Evolutionary conservation across 257 asterid genomes (phyloP).

Genomic region (Hygrophila difformis): DNA sequence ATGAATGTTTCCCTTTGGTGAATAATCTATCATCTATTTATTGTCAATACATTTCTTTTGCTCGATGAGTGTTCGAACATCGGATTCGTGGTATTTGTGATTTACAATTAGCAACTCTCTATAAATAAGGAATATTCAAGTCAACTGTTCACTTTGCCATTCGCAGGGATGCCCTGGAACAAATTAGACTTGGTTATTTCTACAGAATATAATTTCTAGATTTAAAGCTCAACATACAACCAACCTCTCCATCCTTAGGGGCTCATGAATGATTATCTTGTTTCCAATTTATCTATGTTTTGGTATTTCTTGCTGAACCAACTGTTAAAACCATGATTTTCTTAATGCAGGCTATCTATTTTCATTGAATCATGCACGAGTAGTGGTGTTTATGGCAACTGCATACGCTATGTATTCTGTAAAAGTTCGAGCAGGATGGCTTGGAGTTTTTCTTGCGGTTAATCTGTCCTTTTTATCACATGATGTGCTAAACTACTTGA

Average conservation of each 20-base stretch:
- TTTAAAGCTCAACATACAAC: no score
- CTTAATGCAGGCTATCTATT: conserved; percentile 73
- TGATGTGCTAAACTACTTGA: conserved; percentile 63
- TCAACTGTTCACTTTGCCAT: no score
- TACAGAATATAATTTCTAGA: no score
- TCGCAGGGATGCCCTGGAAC: not conserved
- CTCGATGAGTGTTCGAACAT: not conserved
- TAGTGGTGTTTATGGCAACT: conserved; percentile 82
- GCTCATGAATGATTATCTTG: no score
- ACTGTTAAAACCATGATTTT: conserved; percentile 22
- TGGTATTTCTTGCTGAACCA: conserved; percentile 18
- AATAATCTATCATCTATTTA: conserved; percentile 7
- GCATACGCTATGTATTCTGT: conserved; percentile 78
- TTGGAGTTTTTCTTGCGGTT: conserved; percentile 70
- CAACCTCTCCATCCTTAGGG: no score
- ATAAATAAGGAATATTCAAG: no score
- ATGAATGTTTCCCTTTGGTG: no score
- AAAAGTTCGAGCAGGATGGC: conserved; percentile 80
- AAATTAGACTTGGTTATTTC: no score
- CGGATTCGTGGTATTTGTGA: not conserved
- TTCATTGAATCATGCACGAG: conserved; percentile 88
- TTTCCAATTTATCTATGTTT: no score
- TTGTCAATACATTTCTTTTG: conserved; percentile 5
- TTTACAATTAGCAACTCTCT: no score
- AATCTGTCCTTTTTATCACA: conserved; percentile 88